These are phyloP conservation scores for Ceratocystiopsis minuta DNA, from an alignment of 2,329 filamentous ascomycete genomes.

Conservation along the genomic window DNA sequence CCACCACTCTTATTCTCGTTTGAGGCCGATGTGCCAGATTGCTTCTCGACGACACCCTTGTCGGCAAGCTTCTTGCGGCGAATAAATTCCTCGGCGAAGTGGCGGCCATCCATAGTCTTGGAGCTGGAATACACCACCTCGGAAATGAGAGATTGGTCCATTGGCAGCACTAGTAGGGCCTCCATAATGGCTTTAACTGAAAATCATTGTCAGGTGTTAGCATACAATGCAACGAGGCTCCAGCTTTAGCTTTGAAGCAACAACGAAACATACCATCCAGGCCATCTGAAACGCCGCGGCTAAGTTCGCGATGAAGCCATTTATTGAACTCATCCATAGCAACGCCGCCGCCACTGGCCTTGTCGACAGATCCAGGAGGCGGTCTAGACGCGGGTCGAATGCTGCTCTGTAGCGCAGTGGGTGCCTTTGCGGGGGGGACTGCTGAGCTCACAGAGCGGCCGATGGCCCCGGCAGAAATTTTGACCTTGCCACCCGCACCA, in stretches of 20 bases:
- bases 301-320: constrained; percentile 69
- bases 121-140: constrained; percentile 80
- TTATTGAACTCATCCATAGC: constrained; percentile 88
- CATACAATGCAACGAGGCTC: too few species aligned
- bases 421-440: constrained; percentile 22
- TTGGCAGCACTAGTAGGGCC: constrained; percentile 55
- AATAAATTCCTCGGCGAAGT: constrained; percentile 89
- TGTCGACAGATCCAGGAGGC: constrained; percentile 11
- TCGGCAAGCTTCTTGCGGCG: constrained; percentile 86
- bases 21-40: constrained; percentile 23
- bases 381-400: too few species aligned
- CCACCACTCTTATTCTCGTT: constrained; percentile 32
- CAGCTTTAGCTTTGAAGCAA: too few species aligned
- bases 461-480: constrained; percentile 44
- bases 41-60: constrained; percentile 63
- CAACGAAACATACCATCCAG: constrained; percentile 29
- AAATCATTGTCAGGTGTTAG: too few species aligned
- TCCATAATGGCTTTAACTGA: constrained; percentile 22
- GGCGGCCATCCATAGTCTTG: constrained; percentile 76
- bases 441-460: constrained; percentile 26
- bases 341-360: constrained; percentile 20
- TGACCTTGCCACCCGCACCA: constrained; percentile 81
- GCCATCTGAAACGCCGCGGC: constrained; percentile 45
- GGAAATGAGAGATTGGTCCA: constrained; percentile 65
- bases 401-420: constrained; percentile 12